Percentiles rank a stretch among this genome's conserved stretches.
Conservation (phyloP, 2,329 filamentous ascomycete genomes). For the Arthrobotrys sinensis region DNA sequence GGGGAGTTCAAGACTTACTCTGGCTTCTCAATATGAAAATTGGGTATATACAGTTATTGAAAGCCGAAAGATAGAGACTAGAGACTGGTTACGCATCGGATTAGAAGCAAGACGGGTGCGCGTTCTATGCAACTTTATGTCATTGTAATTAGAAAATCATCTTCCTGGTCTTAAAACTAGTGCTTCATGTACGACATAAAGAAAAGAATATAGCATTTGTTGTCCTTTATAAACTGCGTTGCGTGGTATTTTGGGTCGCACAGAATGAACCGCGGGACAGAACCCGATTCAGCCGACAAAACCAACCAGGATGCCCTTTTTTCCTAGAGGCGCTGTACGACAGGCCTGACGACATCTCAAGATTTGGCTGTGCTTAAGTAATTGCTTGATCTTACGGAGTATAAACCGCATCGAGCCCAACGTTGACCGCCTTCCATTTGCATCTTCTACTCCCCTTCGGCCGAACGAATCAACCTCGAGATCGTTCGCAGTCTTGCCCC, state of each 20-base stretch:
- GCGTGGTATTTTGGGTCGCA: constrained; percentile 12
- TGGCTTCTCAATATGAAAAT: no score
- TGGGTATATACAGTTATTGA: no score
- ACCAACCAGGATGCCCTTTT: constrained; percentile 1
- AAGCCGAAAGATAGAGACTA: no score
- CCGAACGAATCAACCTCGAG: constrained; percentile 23
- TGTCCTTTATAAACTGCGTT: background rate
- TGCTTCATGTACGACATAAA: no score
- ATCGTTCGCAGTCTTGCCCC: constrained; percentile 28
- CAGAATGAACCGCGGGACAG: constrained; percentile 3
- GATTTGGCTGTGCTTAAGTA: constrained; percentile 13
- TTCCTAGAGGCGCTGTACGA: background rate
- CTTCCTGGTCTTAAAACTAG: no score
- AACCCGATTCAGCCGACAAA: constrained; percentile 27
- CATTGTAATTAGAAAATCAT: no score
- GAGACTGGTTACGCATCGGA: no score
- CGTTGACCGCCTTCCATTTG: constrained; percentile 13
- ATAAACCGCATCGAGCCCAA: background rate
- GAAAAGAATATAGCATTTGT: no score
- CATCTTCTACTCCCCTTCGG: constrained; percentile 34
- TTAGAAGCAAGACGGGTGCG: no score
- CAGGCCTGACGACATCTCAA: background rate
- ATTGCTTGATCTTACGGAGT: constrained; percentile 21
- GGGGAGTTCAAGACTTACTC: no score
- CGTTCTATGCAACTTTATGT: no score